Conservation (phyloP, 352 stramenopile genomes). For the Aphanomyces invadans region DNA sequence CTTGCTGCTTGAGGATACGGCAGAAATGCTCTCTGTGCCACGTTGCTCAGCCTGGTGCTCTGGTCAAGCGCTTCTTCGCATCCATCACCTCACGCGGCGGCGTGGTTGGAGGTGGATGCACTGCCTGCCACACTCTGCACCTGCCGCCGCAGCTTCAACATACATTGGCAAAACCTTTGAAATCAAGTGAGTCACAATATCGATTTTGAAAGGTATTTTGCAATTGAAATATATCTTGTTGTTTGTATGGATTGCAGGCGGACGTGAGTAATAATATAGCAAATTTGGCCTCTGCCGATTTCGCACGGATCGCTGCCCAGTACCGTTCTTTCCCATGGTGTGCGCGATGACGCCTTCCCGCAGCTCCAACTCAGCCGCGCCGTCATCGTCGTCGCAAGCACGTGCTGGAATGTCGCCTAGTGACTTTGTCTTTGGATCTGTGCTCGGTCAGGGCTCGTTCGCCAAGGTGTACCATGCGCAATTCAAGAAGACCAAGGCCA, state of each 20-base stretch:
- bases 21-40: no score
- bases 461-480: conserved; percentile 68
- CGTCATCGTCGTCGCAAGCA: background rate
- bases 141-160: no score
- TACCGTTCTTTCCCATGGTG: background rate
- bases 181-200: no score
- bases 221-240: no score
- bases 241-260: background rate
- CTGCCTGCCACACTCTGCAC: no score
- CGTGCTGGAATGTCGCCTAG: conserved; percentile 32
- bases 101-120: no score
- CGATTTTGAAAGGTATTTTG: no score
- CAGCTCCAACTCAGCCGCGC: background rate
- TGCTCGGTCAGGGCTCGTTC: conserved; percentile 82
- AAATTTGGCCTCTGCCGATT: background rate
- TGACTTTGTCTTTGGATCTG: conserved; percentile 86
- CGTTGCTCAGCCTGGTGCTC: no score
- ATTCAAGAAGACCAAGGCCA: conserved; percentile 79
- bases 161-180: background rate
- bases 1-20: no score
- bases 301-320: background rate
- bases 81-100: no score
- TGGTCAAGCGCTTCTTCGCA: no score
- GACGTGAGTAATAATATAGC: background rate
- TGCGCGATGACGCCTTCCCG: background rate